Base-by-base conservation (phyloP, 177 flowering plant genomes). In the Tripterygium wilfordii region DNA sequence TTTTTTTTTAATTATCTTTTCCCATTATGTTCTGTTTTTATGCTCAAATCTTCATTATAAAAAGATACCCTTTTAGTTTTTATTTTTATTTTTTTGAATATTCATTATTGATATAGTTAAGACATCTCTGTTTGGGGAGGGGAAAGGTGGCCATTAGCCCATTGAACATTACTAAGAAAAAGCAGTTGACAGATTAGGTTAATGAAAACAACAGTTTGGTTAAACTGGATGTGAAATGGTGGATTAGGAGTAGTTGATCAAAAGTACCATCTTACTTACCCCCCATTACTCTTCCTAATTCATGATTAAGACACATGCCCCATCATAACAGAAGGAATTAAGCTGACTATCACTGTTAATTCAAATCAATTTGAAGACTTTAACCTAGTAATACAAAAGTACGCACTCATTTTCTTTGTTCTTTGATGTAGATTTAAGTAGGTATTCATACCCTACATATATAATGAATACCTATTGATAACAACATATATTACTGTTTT, bases 201-300 rank as follows among this genome's bases (percentile, higher is more conserved):
- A 17, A 28, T 45, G 58, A 54, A 54, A 54, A 36, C 28, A 54
- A 54, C 17, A 15, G 45, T 45, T 45, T 28, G 42, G 26, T 45
- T 36, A 29, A 45, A 8, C 3, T 3, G 10, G 31, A 23, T 35
- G 16, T 7, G 6, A 18, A 12, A 0, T 14, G 33, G 8, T 19
- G 48, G 21, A 32, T 40, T 43, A 6, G 19, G 38, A 51, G 38
- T 29, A 45, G 41, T 8, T 39, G 45, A 37, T 48, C 30, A 55
- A 28, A 28, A 37, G 38, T 54, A 25, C 49, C 49, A 42, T 23
- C 36, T 25, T 8, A 42, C n/a, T n/a, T n/a, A n/a, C n/a, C n/a
- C n/a, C n/a, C n/a, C n/a, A n/a, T n/a, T n/a, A n/a, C n/a, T n/a
- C n/a, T n/a, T n/a, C n/a, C n/a, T n/a, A n/a, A n/a, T n/a, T n/a